Evolutionary conservation across 116 monocot genomes (phyloP).

Genomic region (Thalassia testudinum): DNA sequence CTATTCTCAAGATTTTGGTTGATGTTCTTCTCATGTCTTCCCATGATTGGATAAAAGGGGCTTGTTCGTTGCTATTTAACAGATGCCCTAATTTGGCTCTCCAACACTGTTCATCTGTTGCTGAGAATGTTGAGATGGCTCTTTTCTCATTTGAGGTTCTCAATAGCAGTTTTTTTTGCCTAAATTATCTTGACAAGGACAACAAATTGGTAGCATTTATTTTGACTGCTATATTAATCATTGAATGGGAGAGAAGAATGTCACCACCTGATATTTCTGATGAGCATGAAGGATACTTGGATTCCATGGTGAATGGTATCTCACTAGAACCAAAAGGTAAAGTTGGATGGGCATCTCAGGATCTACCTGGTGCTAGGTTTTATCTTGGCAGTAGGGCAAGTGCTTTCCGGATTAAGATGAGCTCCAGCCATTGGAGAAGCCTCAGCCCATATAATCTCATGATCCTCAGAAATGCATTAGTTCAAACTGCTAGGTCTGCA

Average conservation of each 20-base stretch:
- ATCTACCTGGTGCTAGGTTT: constrained; percentile 15
- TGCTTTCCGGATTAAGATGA: constrained; percentile 18
- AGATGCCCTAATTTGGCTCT: constrained; percentile 11
- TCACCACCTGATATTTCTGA: constrained; percentile 1
- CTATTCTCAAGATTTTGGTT: constrained; percentile 29
- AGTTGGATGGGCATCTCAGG: constrained; percentile 10
- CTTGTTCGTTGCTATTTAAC: constrained; percentile 31
- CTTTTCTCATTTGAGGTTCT: constrained; percentile 67
- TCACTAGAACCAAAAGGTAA: too few species aligned
- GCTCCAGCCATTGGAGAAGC: constrained; percentile 21
- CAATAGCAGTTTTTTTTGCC: constrained; percentile 47
- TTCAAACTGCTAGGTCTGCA: constrained; percentile 47
- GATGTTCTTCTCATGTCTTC: constrained; percentile 32
- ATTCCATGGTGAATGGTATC: too few species aligned
- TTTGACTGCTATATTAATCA: constrained; percentile 58
- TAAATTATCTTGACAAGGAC: constrained; percentile 27
- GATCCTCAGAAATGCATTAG: constrained; percentile 34
- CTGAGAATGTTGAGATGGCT: constrained; percentile 26
- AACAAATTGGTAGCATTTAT: constrained; percentile 34
- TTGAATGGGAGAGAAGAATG: constrained; percentile 65
- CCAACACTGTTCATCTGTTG: constrained; percentile 10
- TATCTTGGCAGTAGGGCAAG: constrained; percentile 24
- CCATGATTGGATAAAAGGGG: constrained; percentile 39
- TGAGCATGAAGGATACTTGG: not conserved
- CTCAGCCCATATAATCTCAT: constrained; percentile 15